These are phyloP conservation scores for Metschnikowia peoriensis DNA, from an alignment of 805 yeast genomes.

Conservation along the genomic window DNA sequence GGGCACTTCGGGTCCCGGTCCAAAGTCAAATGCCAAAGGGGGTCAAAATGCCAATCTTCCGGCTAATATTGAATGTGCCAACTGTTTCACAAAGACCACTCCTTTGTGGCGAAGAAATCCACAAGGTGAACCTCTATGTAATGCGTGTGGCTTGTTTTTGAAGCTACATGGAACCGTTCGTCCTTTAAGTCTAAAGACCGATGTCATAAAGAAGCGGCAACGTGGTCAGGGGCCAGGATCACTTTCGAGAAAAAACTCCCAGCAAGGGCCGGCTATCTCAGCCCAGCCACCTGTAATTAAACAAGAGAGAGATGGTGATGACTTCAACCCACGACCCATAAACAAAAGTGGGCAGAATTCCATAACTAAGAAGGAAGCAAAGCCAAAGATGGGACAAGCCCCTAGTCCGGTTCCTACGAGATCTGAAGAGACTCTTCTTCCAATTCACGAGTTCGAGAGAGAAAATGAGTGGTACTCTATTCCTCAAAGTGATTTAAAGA, in stretches of 20 bases:
- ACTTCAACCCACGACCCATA: slow-evolving; percentile 46
- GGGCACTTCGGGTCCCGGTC: neutral
- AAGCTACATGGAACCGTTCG: slow-evolving; percentile 94
- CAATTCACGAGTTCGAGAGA: slow-evolving; percentile 12
- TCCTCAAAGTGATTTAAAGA: slow-evolving; percentile 14
- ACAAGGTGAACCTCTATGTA: slow-evolving; percentile 88
- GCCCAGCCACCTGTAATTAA: neutral
- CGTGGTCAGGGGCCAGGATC: slow-evolving; percentile 36
- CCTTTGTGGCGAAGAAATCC: slow-evolving; percentile 95
- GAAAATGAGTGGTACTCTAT: slow-evolving; percentile 20
- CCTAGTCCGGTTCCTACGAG: neutral
- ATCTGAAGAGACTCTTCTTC: slow-evolving; percentile 10
- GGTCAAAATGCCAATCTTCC: neutral
- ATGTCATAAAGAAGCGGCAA: slow-evolving; percentile 89
- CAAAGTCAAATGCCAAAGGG: neutral
- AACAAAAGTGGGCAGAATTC: slow-evolving; percentile 11
- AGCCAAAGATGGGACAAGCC: neutral
- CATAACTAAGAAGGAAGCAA: neutral
- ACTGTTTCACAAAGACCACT: slow-evolving; percentile 88
- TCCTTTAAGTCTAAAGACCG: slow-evolving; percentile 87
- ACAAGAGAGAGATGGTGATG: slow-evolving; percentile 44
- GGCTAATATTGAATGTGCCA: slow-evolving; percentile 55
- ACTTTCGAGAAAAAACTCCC: slow-evolving; percentile 12
- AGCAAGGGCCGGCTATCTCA: neutral
- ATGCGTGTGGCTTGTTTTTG: slow-evolving; percentile 51